Evolutionary conservation across 139 green algal species (phyloP).

Genomic region (Zygnema circumcarinatum): DNA sequence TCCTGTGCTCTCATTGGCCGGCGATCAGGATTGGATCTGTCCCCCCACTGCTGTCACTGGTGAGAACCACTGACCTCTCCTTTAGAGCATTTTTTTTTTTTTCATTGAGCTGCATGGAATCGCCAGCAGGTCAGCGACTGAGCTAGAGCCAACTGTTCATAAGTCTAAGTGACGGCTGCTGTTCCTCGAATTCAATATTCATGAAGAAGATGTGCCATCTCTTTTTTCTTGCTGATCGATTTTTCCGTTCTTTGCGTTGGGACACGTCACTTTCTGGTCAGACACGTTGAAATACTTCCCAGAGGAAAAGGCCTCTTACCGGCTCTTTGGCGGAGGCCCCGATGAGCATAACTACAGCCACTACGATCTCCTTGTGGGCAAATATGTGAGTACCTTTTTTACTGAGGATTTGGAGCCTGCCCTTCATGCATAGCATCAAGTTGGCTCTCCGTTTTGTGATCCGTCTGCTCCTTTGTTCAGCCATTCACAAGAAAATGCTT

Average conservation of each 20-base stretch:
- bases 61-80: not conserved
- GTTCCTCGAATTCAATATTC: no score
- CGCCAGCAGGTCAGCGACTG: not conserved
- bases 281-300: constrained; percentile 24
- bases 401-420: not conserved
- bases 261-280: no score
- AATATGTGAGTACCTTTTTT: constrained; percentile 17
- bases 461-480: no score
- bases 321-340: constrained; percentile 3
- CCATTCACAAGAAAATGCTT: no score
- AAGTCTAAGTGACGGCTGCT: no score
- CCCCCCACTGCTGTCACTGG: constrained; percentile 35
- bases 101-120: not conserved
- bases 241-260: no score
- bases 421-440: no score
- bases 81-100: not conserved
- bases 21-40: constrained; percentile 53
- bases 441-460: no score
- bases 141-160: not conserved
- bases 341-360: constrained; percentile 14
- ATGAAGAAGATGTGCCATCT: no score
- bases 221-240: no score
- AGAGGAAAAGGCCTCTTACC: not conserved
- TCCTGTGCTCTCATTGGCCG: constrained; percentile 50
- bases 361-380: constrained; percentile 33